These are phyloP conservation scores for Geotrichum restrictum DNA, from an alignment of 1,139 yeast species.

Conservation along the genomic window DNA sequence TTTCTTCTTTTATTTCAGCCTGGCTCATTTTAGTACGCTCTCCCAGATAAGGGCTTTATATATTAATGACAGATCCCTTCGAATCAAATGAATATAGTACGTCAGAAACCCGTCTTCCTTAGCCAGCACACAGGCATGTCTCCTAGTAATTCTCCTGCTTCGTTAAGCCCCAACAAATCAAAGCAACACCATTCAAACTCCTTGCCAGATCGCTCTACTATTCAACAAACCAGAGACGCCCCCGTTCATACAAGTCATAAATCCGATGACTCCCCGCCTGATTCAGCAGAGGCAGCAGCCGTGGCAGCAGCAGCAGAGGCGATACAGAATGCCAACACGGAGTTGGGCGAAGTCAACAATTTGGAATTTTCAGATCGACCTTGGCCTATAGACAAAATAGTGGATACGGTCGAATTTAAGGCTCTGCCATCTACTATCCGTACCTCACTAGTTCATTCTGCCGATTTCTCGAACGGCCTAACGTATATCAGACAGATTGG, in stretches of 20 bases:
- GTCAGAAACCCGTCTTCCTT: background rate
- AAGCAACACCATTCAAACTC: no score
- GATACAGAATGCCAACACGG: background rate
- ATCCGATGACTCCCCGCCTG: no score
- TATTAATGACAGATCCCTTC: background rate
- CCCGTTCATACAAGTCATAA: no score
- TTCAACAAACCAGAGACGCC: no score
- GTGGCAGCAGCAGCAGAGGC: slow-evolving; percentile 20
- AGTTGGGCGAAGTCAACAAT: background rate
- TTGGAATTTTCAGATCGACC: background rate
- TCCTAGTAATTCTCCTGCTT: background rate
- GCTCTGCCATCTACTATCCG: slow-evolving; percentile 14
- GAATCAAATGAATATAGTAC: background rate
- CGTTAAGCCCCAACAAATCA: background rate
- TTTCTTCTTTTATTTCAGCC: background rate
- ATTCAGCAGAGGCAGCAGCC: slow-evolving; percentile 11
- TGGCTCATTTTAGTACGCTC: background rate
- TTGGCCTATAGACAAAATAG: slow-evolving; percentile 20
- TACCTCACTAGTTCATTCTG: slow-evolving; percentile 12
- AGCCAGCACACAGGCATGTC: background rate
- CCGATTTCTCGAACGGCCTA: slow-evolving; percentile 19
- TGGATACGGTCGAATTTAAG: slow-evolving; percentile 12
- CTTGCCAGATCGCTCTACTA: no score
- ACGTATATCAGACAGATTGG: slow-evolving; percentile 16
- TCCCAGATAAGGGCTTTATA: background rate